phyloP scores from a whole-genome alignment of 2,329 filamentous ascomycete genomes.

The Malbranchea cinnamomea region DNA sequence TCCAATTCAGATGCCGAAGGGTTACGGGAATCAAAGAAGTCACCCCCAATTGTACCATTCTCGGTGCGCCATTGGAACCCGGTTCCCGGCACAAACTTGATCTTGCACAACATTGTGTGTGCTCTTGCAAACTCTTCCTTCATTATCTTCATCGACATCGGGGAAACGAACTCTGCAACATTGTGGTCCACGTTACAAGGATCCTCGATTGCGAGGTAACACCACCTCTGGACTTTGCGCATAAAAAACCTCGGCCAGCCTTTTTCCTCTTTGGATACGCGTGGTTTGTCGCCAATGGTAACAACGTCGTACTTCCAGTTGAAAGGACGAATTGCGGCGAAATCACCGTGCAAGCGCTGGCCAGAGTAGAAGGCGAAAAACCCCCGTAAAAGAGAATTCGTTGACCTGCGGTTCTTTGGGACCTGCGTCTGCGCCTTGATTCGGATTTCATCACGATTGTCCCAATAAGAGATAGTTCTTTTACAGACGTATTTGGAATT shows the following conservation, averaged over 20 bases:
- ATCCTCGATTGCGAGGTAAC: constrained; percentile 80
- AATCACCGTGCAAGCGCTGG: neutral
- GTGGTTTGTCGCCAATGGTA: constrained; percentile 60
- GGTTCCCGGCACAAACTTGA: constrained; percentile 23
- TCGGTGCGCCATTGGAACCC: constrained; percentile 13
- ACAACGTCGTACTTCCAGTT: constrained; percentile 70
- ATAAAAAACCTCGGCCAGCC: no score
- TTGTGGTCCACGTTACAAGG: constrained; percentile 84
- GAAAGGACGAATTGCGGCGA: constrained; percentile 31
- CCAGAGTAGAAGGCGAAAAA: constrained; percentile 80
- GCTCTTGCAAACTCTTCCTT: constrained; percentile 73
- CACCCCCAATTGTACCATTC: constrained; percentile 13
- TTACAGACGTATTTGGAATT: constrained; percentile 41
- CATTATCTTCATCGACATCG: constrained; percentile 66
- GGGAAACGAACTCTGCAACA: constrained; percentile 71
- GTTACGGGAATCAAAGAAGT: constrained; percentile 14
- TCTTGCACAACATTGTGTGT: constrained; percentile 50
- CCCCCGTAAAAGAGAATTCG: constrained; percentile 59
- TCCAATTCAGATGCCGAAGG: no score
- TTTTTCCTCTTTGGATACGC: constrained; percentile 61
- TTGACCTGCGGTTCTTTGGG: constrained; percentile 52
- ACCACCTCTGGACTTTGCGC: constrained; percentile 65
- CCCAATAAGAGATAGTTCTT: constrained; percentile 62
- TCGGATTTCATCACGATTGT: constrained; percentile 55
- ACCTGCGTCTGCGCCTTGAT: constrained; percentile 45